Percentiles rank a stretch among this genome's conserved stretches.
phyloP scores from a whole-genome alignment of 768 basidiomycete genomes.

The Lactifluus subvellereus region DNA sequence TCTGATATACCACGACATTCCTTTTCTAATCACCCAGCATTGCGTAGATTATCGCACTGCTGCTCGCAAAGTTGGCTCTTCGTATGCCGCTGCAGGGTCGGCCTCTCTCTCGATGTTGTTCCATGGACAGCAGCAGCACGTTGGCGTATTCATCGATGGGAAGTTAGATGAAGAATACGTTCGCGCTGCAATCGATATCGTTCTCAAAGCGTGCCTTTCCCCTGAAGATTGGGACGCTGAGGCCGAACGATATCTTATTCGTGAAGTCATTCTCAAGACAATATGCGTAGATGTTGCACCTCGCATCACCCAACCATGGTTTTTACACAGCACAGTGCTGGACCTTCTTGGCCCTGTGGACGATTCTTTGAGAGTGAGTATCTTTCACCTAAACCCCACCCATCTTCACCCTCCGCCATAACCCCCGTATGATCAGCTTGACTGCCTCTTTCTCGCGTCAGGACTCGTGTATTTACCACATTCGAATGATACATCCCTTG shows the following conservation, averaged over 20 bases:
- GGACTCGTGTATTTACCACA: no score
- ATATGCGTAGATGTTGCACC: conserved; percentile 50
- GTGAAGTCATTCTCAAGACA: conserved; percentile 78
- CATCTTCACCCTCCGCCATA: no score
- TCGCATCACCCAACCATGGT: conserved; percentile 83
- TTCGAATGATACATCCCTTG: no score
- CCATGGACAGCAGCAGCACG: conserved; percentile 78
- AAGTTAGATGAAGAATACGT: conserved; percentile 67
- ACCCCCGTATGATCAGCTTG: no score
- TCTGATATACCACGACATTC: conserved; percentile 58
- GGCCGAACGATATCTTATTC: conserved; percentile 72
- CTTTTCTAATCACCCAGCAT: conserved; percentile 66
- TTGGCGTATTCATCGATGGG: conserved; percentile 68
- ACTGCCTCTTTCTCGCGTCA: no score
- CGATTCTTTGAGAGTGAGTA: conserved; percentile 11
- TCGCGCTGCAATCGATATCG: conserved; percentile 69
- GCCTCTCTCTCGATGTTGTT: conserved; percentile 62
- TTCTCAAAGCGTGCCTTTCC: conserved; percentile 70
- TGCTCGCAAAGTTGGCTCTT: conserved; percentile 51
- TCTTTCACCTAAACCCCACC: neutral
- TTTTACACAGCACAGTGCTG: conserved; percentile 66
- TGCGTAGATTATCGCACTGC: conserved; percentile 74
- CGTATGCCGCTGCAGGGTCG: conserved; percentile 65
- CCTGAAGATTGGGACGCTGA: conserved; percentile 73
- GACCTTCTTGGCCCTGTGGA: conserved; percentile 50